These are phyloP conservation scores for Ogataea pignaliae DNA, from an alignment of 805 yeast species.

Conservation along the genomic window DNA sequence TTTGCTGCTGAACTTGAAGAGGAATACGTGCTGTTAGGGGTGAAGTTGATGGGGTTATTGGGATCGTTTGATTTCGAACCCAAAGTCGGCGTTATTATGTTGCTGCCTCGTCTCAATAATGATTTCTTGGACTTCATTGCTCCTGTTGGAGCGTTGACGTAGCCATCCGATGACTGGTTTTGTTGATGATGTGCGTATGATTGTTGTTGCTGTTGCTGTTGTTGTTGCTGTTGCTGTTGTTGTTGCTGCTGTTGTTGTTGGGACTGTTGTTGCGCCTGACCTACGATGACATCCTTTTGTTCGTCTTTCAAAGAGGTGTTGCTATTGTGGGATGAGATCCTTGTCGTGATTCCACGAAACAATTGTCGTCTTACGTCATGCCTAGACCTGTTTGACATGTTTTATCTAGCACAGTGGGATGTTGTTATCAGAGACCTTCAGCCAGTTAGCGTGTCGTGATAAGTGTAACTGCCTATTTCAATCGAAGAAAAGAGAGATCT, in stretches of 20 bases:
- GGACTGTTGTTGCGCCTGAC: conserved; percentile 1
- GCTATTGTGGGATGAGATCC: conserved; percentile 23
- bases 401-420: neutral
- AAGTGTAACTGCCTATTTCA: neutral
- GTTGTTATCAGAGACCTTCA: neutral
- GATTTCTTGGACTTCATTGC: conserved; percentile 7
- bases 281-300: conserved; percentile 10
- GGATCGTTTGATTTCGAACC: conserved; percentile 13
- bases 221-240: conserved; percentile 6
- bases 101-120: conserved; percentile 12
- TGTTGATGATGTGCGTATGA: conserved; percentile 3
- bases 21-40: conserved; percentile 22
- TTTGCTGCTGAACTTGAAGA: conserved; percentile 15
- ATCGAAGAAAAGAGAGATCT: neutral
- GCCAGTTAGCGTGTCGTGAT: neutral
- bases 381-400: conserved; percentile 22
- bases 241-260: conserved; percentile 2
- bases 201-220: conserved; percentile 7
- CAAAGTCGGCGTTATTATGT: conserved; percentile 21
- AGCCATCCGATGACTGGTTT: conserved; percentile 4
- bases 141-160: neutral
- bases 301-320: conserved; percentile 10
- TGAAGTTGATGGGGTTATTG: conserved; percentile 8
- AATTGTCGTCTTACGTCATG: conserved; percentile 31
- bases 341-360: conserved; percentile 30